phyloP scores from a whole-genome alignment of 2,329 filamentous ascomycete genomes.

The Sporothrix inflata region DNA sequence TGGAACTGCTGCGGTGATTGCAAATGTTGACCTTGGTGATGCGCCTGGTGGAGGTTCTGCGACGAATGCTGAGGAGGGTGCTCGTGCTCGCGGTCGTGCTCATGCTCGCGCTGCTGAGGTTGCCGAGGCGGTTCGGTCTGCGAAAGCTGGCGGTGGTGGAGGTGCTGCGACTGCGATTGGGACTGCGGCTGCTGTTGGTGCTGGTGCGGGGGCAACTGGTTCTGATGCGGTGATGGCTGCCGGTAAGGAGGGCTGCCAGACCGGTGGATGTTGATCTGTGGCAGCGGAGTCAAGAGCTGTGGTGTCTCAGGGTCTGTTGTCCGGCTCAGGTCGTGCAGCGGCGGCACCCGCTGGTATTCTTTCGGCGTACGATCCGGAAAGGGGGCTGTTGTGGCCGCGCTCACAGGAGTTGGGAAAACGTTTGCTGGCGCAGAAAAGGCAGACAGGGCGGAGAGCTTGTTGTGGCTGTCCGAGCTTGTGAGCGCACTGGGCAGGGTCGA shows the following conservation, averaged over 20 bases:
- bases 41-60: conserved; percentile 2
- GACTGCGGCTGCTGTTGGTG: conserved; percentile 34
- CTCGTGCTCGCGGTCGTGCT: conserved; percentile 10
- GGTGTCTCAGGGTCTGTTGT: conserved; percentile 57
- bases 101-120: conserved; percentile 11
- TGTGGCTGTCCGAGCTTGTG: conserved; percentile 57
- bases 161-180: conserved; percentile 13
- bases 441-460: conserved; percentile 62
- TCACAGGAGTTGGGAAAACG: conserved; percentile 65
- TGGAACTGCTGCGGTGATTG: conserved; percentile 26
- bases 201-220: conserved; percentile 36
- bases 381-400: conserved; percentile 50
- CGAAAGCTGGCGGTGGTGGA: conserved; percentile 13
- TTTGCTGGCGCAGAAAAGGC: conserved; percentile 54
- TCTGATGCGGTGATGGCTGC: conserved; percentile 47
- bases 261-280: conserved; percentile 61
- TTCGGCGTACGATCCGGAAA: conserved; percentile 57
- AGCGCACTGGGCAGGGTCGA: conserved; percentile 62
- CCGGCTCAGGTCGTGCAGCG: conserved; percentile 61
- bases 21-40: conserved; percentile 5
- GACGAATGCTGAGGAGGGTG: conserved; percentile 15
- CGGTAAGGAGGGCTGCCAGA: conserved; percentile 48
- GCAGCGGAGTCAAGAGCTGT: conserved; percentile 55
- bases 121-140: conserved; percentile 3
- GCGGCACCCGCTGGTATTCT: conserved; percentile 62